Percentiles rank a stretch among this genome's conserved stretches.
Conservation (phyloP, 768 basidiomycete species). For the Ramaria rubella region DNA sequence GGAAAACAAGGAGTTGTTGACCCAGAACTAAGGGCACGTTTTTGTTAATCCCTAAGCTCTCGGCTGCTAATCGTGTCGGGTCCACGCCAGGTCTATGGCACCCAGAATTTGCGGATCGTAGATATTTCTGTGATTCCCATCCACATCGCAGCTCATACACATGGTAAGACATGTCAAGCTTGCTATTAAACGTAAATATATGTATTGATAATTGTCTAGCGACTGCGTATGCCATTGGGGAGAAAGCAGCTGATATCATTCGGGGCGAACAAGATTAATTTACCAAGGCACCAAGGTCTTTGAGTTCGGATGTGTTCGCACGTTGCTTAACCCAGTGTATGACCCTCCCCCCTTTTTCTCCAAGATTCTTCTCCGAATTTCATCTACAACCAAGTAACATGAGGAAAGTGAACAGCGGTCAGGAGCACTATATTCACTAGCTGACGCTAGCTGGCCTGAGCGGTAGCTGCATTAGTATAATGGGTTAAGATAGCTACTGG, state of each 20-base stretch:
- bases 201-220: no score
- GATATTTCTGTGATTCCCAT: conserved; percentile 50
- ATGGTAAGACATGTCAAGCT: conserved; percentile 19
- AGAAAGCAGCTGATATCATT: conserved; percentile 26
- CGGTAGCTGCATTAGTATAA: no score
- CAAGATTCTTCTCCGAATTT: no score
- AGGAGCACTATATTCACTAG: no score
- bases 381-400: no score
- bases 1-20: conserved; percentile 59
- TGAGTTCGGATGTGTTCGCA: no score
- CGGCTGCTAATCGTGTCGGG: neutral
- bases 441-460: no score
- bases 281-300: no score
- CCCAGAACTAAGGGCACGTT: conserved; percentile 39
- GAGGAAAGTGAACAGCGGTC: no score
- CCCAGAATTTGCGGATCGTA: conserved; percentile 50
- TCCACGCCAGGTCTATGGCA: conserved; percentile 46
- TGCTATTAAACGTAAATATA: conserved; percentile 40
- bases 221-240: conserved; percentile 40
- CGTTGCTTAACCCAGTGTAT: no score
- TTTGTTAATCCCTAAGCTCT: neutral
- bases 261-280: neutral
- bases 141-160: conserved; percentile 17
- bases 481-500: no score
- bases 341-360: no score